A percentile compares a stretch with the other conserved stretches of the same genome.
Conservation (phyloP, 257 asterid species). For the Voacanga thouarsii region DNA sequence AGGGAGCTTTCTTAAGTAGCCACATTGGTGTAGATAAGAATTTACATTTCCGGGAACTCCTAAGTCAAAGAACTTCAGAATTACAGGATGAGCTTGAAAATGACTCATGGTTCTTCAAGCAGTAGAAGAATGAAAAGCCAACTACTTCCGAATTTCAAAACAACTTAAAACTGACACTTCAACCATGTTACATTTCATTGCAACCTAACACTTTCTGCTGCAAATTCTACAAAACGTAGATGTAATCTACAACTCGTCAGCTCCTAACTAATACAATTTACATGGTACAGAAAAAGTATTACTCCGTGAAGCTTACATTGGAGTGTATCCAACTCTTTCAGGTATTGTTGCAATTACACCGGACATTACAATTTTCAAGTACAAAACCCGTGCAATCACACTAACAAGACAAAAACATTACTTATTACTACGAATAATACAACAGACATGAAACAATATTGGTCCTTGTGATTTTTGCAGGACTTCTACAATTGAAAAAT, state of each 20-base stretch:
- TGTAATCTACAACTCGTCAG: slow-evolving; percentile 2
- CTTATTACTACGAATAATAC: slow-evolving; percentile 5
- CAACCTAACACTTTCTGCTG: neutral
- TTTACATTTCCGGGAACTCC: neutral
- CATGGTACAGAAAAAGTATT: neutral
- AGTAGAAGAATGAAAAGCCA: neutral
- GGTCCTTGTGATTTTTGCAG: slow-evolving; percentile 26
- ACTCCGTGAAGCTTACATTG: neutral
- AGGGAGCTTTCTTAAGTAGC: neutral
- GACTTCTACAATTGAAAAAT: slow-evolving; percentile 25
- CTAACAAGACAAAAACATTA: slow-evolving; percentile 8
- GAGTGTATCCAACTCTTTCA: slow-evolving; percentile 19
- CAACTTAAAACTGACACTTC: slow-evolving; percentile 6
- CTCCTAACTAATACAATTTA: slow-evolving; percentile 1
- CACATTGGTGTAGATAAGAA: neutral
- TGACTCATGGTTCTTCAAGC: neutral
- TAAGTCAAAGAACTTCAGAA: neutral
- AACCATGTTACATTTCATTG: slow-evolving; percentile 6
- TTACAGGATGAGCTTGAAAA: neutral
- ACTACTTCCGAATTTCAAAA: neutral
- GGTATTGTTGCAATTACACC: slow-evolving; percentile 16
- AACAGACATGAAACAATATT: slow-evolving; percentile 5
- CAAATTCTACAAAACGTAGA: slow-evolving; percentile 11
- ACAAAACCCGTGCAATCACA: neutral
- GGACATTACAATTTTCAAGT: slow-evolving; percentile 19